These are phyloP conservation scores for Breynia disticha DNA, from an alignment of 441 rosid genomes.

Conservation along the genomic window DNA sequence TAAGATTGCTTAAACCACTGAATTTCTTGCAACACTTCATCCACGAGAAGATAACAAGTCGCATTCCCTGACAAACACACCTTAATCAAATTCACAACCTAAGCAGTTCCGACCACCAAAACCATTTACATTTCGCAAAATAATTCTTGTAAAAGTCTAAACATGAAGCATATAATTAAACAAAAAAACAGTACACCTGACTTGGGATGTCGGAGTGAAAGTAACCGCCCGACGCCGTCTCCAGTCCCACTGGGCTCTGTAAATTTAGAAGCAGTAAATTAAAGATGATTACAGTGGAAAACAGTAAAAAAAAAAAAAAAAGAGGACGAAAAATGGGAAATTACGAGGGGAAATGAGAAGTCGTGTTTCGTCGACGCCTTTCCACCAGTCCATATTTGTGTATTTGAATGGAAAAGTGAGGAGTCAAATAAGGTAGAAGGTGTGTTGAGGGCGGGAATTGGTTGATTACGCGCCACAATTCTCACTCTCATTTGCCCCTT, in stretches of 20 bases:
- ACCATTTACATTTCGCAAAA: neutral
- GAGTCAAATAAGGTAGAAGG: too few relatives aligned
- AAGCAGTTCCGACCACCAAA: neutral
- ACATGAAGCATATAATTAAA: neutral
- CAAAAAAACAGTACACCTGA: slow-evolving; percentile 33
- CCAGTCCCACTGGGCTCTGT: slow-evolving; percentile 27
- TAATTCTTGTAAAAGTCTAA: neutral
- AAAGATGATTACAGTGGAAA: neutral
- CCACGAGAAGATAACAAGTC: slow-evolving; percentile 41
- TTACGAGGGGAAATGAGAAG: slow-evolving; percentile 55
- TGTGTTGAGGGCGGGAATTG: too few relatives aligned
- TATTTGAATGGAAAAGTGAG: neutral
- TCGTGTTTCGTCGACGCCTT: slow-evolving; percentile 36
- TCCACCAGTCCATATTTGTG: slow-evolving; percentile 4
- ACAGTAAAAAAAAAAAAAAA: neutral
- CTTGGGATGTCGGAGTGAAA: slow-evolving; percentile 73
- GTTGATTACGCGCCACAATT: too few relatives aligned
- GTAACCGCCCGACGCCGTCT: slow-evolving; percentile 29
- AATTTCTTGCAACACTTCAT: slow-evolving; percentile 60
- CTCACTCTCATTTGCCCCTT: too few relatives aligned
- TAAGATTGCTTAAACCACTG: slow-evolving; percentile 75
- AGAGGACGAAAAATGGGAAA: neutral
- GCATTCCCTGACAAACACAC: slow-evolving; percentile 29
- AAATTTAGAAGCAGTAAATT: neutral
- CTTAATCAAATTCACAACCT: neutral